Conservation (phyloP, 805 yeast species). For the Myxozyma sirexii region DNA sequence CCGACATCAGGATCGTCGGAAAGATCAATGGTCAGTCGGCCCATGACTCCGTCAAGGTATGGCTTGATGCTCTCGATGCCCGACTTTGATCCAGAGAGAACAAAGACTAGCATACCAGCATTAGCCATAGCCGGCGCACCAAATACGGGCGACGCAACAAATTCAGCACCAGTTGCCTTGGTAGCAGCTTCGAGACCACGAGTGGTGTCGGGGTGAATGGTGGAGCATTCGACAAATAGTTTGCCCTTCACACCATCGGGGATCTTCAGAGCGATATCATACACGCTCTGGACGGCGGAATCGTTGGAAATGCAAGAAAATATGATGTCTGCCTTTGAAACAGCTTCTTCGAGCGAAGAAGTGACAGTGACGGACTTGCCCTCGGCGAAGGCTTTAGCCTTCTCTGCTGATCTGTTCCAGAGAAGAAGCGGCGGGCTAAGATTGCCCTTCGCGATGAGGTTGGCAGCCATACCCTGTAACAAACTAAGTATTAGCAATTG, state of each 20-base stretch:
- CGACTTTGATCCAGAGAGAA: constrained; percentile 35
- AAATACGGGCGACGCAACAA: constrained; percentile 40
- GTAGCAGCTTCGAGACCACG: constrained; percentile 19
- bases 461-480: constrained; percentile 33
- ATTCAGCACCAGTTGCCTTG: constrained; percentile 32
- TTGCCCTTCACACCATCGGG: constrained; percentile 34
- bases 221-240: constrained; percentile 38
- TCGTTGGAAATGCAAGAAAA: constrained; percentile 34
- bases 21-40: constrained; percentile 35
- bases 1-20: constrained; percentile 36
- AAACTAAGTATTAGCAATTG: not conserved
- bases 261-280: constrained; percentile 22
- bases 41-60: constrained; percentile 38
- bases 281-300: constrained; percentile 25
- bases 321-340: constrained; percentile 31
- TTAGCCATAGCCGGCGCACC: constrained; percentile 40
- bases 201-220: constrained; percentile 40
- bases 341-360: constrained; percentile 28
- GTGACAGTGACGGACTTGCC: constrained; percentile 21
- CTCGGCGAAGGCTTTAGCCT: constrained; percentile 20
- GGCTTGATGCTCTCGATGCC: constrained; percentile 35
- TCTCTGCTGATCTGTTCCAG: constrained; percentile 31
- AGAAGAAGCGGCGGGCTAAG: constrained; percentile 30
- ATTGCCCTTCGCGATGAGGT: constrained; percentile 28
- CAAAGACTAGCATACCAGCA: constrained; percentile 37